phyloP scores from a whole-genome alignment of 257 asterid species.

The Fraxinus pennsylvanica region DNA sequence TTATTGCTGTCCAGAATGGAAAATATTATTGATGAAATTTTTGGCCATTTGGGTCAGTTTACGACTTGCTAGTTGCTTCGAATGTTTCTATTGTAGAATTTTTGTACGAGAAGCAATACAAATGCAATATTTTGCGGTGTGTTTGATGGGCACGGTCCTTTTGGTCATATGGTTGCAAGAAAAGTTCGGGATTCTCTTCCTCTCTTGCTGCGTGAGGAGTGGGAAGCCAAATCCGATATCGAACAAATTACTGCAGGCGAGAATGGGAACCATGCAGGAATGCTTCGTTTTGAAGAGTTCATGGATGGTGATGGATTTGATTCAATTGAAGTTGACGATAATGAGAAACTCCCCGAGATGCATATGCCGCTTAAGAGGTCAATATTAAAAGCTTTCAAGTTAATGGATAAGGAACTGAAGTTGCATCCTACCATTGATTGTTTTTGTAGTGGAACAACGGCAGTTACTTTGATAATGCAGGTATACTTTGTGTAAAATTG shows the following conservation, averaged over 20 bases:
- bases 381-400: slow-evolving; percentile 70
- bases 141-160: slow-evolving; percentile 97
- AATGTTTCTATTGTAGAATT: slow-evolving; percentile 69
- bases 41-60: slow-evolving; percentile 53
- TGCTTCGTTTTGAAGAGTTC: slow-evolving; percentile 63
- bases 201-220: slow-evolving; percentile 57
- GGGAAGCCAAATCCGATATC: slow-evolving; percentile 51
- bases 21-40: slow-evolving; percentile 36
- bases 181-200: slow-evolving; percentile 91
- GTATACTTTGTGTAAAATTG: slow-evolving; percentile 32
- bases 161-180: slow-evolving; percentile 95
- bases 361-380: slow-evolving; percentile 75
- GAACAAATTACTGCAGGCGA: slow-evolving; percentile 38
- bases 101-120: slow-evolving; percentile 51
- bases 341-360: slow-evolving; percentile 70
- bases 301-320: slow-evolving; percentile 77
- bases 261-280: slow-evolving; percentile 48
- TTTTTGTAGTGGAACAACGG: slow-evolving; percentile 91
- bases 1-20: slow-evolving; percentile 24
- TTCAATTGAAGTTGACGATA: slow-evolving; percentile 60
- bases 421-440: slow-evolving; percentile 82
- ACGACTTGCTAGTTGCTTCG: slow-evolving; percentile 72
- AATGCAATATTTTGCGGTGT: slow-evolving; percentile 83
- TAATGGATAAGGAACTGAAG: slow-evolving; percentile 93
- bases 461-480: slow-evolving; percentile 78